A percentile compares a stretch with the other conserved stretches of the same genome.
These are phyloP conservation scores for Coprinopsis sp. DNA, from an alignment of 768 basidiomycete species.

Conservation along the genomic window DNA sequence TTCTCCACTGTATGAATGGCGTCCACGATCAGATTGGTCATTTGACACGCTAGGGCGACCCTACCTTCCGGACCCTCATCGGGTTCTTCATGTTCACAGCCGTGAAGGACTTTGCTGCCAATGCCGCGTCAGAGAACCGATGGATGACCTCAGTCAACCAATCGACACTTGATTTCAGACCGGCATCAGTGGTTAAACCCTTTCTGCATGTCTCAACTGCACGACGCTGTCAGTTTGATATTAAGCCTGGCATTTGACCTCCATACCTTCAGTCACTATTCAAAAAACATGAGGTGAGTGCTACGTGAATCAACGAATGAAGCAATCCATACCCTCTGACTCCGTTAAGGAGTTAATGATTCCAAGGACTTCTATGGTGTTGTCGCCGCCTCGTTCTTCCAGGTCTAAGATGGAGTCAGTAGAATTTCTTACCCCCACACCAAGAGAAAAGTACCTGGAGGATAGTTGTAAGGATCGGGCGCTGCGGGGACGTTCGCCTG, in stretches of 20 bases:
- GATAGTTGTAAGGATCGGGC: slow-evolving; percentile 35
- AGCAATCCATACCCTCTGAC: slow-evolving; percentile 54
- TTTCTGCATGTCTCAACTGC: slow-evolving; percentile 67
- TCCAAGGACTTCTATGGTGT: slow-evolving; percentile 69
- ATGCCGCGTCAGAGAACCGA: slow-evolving; percentile 65
- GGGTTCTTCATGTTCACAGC: slow-evolving; percentile 60
- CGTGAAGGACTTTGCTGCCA: slow-evolving; percentile 51
- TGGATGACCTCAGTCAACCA: slow-evolving; percentile 75
- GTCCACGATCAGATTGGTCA: not conserved
- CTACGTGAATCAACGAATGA: slow-evolving; percentile 14
- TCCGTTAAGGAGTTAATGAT: slow-evolving; percentile 59
- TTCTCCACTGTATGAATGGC: slow-evolving; percentile 60
- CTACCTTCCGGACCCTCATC: slow-evolving; percentile 62
- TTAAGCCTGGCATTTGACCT: not conserved
- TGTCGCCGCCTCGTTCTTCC: slow-evolving; percentile 65
- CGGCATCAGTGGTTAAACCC: slow-evolving; percentile 47
- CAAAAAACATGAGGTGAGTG: slow-evolving; percentile 17
- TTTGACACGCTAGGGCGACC: slow-evolving; percentile 1
- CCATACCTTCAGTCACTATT: slow-evolving; percentile 56
- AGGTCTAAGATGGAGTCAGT: slow-evolving; percentile 34
- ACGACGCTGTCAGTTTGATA: too few species aligned
- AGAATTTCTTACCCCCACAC: not conserved
- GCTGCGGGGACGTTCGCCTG: slow-evolving; percentile 59
- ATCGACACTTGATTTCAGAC: slow-evolving; percentile 62
- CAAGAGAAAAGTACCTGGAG: slow-evolving; percentile 30